These are phyloP conservation scores for Chlorella sp. DNA, from an alignment of 139 green algal species.

Conservation along the genomic window DNA sequence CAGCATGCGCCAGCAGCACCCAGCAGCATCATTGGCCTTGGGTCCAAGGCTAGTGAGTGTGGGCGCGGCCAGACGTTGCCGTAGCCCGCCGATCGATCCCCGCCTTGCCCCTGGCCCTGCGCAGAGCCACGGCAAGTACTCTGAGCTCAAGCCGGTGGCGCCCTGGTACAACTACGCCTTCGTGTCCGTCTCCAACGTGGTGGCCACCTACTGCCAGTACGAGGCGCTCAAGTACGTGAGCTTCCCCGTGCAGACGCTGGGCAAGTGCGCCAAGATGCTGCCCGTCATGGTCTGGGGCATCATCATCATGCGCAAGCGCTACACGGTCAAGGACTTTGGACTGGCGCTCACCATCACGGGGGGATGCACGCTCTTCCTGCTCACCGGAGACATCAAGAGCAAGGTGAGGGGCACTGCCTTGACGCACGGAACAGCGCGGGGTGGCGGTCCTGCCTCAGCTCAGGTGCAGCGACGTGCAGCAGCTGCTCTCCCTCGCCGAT, in stretches of 20 bases:
- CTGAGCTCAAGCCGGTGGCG: conserved; percentile 57
- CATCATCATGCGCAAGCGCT: conserved; percentile 83
- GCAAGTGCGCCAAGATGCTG: conserved; percentile 95
- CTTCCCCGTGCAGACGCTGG: conserved; percentile 63
- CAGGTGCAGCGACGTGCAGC: too few relatives aligned
- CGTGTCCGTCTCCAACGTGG: conserved; percentile 88
- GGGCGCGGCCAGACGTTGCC: too few relatives aligned
- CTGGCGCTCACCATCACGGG: conserved; percentile 70
- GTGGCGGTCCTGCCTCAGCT: too few relatives aligned
- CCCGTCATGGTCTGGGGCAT: conserved; percentile 97
- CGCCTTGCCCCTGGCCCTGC: too few relatives aligned
- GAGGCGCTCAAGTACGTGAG: conserved; percentile 95
- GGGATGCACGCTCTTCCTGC: conserved; percentile 84
- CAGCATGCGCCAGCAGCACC: background rate
- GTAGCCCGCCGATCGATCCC: too few relatives aligned
- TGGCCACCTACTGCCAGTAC: conserved; percentile 97
- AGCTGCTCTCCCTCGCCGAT: too few relatives aligned
- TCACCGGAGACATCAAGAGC: conserved; percentile 43
- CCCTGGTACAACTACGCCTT: conserved; percentile 69
- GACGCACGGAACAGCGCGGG: too few relatives aligned
- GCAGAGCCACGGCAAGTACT: conserved; percentile 38
- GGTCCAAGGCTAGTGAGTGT: too few relatives aligned
- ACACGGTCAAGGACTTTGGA: conserved; percentile 73
- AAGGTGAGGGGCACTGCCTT: conserved; percentile 27
- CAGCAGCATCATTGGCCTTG: too few relatives aligned